Evolutionary conservation across 305 asterid species (phyloP).

Genomic region (Fraxinus latifolia): DNA sequence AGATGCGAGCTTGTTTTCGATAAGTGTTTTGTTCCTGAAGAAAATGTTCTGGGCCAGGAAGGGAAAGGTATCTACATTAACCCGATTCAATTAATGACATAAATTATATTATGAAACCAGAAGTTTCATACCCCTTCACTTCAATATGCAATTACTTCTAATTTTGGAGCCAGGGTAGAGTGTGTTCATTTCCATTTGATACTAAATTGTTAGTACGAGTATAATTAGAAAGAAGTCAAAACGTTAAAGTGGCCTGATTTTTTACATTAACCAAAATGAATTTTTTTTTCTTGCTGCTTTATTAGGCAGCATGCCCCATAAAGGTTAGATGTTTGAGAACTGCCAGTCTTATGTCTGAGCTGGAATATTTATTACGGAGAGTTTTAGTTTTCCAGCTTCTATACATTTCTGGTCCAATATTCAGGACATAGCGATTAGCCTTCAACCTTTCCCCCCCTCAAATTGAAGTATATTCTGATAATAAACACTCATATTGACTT

Average conservation of each 20-base stretch:
- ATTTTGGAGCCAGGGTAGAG: neutral
- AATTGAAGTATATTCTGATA: neutral
- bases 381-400: neutral
- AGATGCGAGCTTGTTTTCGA: constrained; percentile 98
- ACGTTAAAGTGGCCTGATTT: neutral
- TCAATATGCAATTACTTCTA: neutral
- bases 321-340: neutral
- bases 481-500: neutral
- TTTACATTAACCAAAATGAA: neutral
- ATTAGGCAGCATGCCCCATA: neutral
- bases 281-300: neutral
- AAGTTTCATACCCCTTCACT: neutral
- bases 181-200: neutral
- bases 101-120: neutral
- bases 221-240: neutral
- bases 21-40: constrained; percentile 86
- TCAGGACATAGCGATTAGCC: neutral
- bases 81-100: neutral
- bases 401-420: neutral
- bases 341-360: neutral
- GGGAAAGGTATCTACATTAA: constrained; percentile 68
- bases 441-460: neutral
- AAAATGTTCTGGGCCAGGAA: constrained; percentile 85
- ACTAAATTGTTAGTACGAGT: neutral
- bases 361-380: neutral